phyloP scores from a whole-genome alignment of 257 asterid species.

The Euphrasia confusa region DNA sequence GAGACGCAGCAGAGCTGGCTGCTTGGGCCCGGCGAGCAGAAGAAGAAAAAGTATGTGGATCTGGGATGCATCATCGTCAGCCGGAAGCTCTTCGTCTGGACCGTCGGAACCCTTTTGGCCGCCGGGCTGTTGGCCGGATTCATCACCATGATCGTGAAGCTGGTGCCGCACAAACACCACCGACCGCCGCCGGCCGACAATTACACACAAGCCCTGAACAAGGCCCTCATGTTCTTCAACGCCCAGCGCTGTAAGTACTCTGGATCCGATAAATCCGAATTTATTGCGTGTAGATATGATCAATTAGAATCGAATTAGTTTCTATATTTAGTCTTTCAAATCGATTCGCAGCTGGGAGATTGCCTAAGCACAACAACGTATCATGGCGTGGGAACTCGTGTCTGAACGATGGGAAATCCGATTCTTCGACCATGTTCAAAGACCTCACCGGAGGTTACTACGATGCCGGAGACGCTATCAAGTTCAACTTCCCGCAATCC shows the following conservation, averaged over 20 bases:
- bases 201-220: slow-evolving; percentile 74
- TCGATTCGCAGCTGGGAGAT: slow-evolving; percentile 67
- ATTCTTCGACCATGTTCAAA: slow-evolving; percentile 42
- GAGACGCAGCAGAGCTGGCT: slow-evolving; percentile 99
- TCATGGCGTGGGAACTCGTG: slow-evolving; percentile 97
- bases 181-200: slow-evolving; percentile 83
- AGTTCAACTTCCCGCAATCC: slow-evolving; percentile 79
- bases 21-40: slow-evolving; percentile 89
- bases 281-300: background rate
- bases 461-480: slow-evolving; percentile 97
- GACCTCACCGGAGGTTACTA: slow-evolving; percentile 83
- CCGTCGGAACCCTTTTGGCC: slow-evolving; percentile 62
- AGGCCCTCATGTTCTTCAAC: slow-evolving; percentile 92
- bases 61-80: slow-evolving; percentile 92
- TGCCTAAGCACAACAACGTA: slow-evolving; percentile 88
- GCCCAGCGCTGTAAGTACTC: slow-evolving; percentile 82
- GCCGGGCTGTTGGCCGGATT: slow-evolving; percentile 74
- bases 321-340: slow-evolving; percentile 1
- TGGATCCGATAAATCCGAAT: background rate
- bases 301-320: background rate
- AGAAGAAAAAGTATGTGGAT: slow-evolving; percentile 97
- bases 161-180: slow-evolving; percentile 73
- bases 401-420: slow-evolving; percentile 62
- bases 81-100: slow-evolving; percentile 86
- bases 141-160: slow-evolving; percentile 74